A percentile compares a stretch with the other conserved stretches of the same genome.
phyloP scores from a whole-genome alignment of 495 filamentous ascomycete species.

The Aspergillus wentii region DNA sequence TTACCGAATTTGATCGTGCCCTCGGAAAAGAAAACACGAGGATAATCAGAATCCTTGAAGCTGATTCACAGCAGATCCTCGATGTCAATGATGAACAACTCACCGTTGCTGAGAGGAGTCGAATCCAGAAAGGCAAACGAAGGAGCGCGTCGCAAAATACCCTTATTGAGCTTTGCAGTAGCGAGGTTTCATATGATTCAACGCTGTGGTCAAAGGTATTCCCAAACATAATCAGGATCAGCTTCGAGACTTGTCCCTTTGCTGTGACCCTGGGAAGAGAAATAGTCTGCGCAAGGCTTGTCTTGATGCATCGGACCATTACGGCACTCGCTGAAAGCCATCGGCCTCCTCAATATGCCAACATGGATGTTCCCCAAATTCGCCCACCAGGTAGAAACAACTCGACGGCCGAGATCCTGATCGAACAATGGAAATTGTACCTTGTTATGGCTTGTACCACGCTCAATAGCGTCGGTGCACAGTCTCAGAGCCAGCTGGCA shows the following conservation, averaged over 20 bases:
- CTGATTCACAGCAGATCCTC: slow-evolving; percentile 82
- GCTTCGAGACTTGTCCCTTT: slow-evolving; percentile 84
- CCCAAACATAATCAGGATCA: slow-evolving; percentile 87
- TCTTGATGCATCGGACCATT: slow-evolving; percentile 87
- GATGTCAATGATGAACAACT: slow-evolving; percentile 89
- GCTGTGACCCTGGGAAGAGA: slow-evolving; percentile 87
- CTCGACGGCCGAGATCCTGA: slow-evolving; percentile 77
- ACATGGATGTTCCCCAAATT: slow-evolving; percentile 45
- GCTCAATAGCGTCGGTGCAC: slow-evolving; percentile 73
- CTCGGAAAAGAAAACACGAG: slow-evolving; percentile 74
- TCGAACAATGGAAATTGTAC: slow-evolving; percentile 99
- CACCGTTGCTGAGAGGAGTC: slow-evolving; percentile 86
- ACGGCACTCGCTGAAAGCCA: slow-evolving; percentile 69
- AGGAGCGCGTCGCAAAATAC: slow-evolving; percentile 80
- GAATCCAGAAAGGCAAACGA: slow-evolving; percentile 84
- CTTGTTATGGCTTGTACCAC: slow-evolving; percentile 96
- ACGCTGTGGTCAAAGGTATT: slow-evolving; percentile 98
- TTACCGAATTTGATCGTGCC: slow-evolving; percentile 90
- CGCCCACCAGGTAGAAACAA: slow-evolving; percentile 53
- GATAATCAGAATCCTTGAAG: slow-evolving; percentile 88
- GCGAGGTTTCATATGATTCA: slow-evolving; percentile 90
- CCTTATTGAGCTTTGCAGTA: slow-evolving; percentile 89
- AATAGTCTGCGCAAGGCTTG: slow-evolving; percentile 82
- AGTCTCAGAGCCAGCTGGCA: slow-evolving; percentile 51
- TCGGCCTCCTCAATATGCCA: slow-evolving; percentile 54